Percentiles rank a stretch among this genome's conserved stretches.
Evolutionary conservation across 345 rosid species (phyloP).

Genomic region (Eucalyptus microcorys): DNA sequence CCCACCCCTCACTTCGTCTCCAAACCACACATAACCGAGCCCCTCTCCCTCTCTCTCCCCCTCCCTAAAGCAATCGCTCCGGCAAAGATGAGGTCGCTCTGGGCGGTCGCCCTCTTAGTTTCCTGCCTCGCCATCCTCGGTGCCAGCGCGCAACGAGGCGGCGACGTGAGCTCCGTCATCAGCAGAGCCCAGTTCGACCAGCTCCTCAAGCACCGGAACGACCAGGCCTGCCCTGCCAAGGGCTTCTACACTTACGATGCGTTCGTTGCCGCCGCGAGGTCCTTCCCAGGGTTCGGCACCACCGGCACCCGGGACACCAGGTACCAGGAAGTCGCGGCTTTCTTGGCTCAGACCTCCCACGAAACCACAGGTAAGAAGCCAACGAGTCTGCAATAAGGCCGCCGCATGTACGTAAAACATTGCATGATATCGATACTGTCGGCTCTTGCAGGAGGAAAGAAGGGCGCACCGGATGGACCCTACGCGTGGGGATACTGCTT

Average conservation of each 20-base stretch:
- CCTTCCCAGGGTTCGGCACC: slow-evolving; percentile 31
- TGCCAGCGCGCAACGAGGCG: not conserved
- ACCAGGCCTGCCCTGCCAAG: slow-evolving; percentile 17
- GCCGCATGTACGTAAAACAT: not conserved
- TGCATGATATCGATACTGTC: not conserved
- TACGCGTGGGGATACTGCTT: slow-evolving; percentile 20
- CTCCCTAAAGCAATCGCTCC: not conserved
- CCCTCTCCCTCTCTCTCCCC: not conserved
- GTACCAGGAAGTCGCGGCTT: slow-evolving; percentile 53
- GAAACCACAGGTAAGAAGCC: slow-evolving; percentile 41
- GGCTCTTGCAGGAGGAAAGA: slow-evolving; percentile 3
- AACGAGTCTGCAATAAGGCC: not conserved
- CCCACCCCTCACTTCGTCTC: not conserved
- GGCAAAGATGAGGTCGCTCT: not conserved
- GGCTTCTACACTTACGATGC: slow-evolving; percentile 58
- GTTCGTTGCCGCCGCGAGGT: slow-evolving; percentile 38
- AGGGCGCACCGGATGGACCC: slow-evolving; percentile 12
- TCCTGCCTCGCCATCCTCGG: not conserved
- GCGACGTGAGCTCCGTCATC: not conserved
- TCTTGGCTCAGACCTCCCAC: slow-evolving; percentile 61
- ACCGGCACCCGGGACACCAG: slow-evolving; percentile 24
- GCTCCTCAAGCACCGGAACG: slow-evolving; percentile 42
- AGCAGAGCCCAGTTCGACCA: slow-evolving; percentile 15
- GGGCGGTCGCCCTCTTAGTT: not conserved
- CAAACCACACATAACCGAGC: not conserved